Evolutionary conservation across 2,329 filamentous ascomycete species (phyloP).

Genomic region (Elsinoe ampelina): DNA sequence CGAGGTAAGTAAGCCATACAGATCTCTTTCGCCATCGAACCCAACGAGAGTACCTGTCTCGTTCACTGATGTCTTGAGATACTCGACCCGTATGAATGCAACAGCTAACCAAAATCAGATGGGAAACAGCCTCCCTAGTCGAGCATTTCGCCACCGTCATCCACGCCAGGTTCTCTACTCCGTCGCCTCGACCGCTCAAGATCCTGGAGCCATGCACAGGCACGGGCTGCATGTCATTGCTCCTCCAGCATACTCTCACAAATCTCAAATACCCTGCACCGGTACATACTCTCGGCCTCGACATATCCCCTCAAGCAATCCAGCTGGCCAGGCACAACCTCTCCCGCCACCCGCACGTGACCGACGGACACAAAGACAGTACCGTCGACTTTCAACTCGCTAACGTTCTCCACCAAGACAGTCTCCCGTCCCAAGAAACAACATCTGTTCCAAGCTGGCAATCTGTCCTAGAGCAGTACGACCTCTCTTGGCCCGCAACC

Average conservation of each 20-base stretch:
- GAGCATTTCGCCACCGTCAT: neutral
- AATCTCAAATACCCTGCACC: constrained; percentile 27
- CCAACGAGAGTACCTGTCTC: no score
- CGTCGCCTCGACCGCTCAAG: constrained; percentile 34
- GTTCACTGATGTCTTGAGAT: no score
- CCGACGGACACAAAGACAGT: neutral
- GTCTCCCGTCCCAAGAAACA: neutral
- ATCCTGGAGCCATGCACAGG: constrained; percentile 85
- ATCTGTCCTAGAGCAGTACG: neutral
- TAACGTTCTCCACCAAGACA: constrained; percentile 24
- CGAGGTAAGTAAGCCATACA: constrained; percentile 47
- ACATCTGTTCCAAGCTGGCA: neutral
- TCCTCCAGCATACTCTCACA: constrained; percentile 55
- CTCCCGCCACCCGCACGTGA: constrained; percentile 15
- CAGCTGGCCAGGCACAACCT: constrained; percentile 55
- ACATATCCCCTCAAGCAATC: constrained; percentile 60
- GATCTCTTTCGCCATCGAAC: no score
- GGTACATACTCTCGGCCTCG: constrained; percentile 53
- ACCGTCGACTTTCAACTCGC: constrained; percentile 25
- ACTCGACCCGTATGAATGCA: no score
- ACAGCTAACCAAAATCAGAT: neutral
- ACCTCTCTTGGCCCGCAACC: neutral
- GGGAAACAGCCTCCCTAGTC: constrained; percentile 14
- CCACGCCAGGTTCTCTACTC: neutral
- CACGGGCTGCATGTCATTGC: constrained; percentile 78